Conservation (phyloP, 306 rosid genomes). For the Prunus davidiana region DNA sequence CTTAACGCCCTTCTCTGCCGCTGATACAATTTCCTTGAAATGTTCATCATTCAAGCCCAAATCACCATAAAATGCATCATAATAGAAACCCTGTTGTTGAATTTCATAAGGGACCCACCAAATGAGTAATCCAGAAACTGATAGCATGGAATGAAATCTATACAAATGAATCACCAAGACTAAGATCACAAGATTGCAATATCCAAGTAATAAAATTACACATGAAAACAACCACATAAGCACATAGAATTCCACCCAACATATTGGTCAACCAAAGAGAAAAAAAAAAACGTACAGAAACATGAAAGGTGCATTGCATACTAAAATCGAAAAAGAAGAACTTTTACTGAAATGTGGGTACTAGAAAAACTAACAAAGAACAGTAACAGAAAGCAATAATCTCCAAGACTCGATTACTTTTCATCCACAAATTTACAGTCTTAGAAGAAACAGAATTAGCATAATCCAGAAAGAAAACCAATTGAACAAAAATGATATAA, state of each 20-base stretch:
- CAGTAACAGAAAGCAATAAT: neutral
- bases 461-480: neutral
- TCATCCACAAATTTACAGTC: neutral
- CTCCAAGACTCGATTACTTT: neutral
- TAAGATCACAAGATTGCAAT: neutral
- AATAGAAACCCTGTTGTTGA: constrained; percentile 77
- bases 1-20: constrained; percentile 70
- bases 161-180: neutral
- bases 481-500: neutral
- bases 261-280: neutral
- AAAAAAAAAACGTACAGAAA: neutral
- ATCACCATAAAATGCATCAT: constrained; percentile 87
- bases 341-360: neutral
- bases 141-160: neutral
- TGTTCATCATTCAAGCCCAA: constrained; percentile 91
- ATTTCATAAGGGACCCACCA: constrained; percentile 8
- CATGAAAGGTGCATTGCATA: neutral
- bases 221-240: neutral
- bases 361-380: too few species aligned
- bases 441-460: neutral
- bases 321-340: neutral
- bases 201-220: neutral
- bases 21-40: constrained; percentile 68
- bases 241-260: neutral
- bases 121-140: neutral